Evolutionary conservation across 441 rosid genomes (phyloP), one percentile per base, ranked within the genome.

Genomic region (Pelargonium fulgidum): DNA sequence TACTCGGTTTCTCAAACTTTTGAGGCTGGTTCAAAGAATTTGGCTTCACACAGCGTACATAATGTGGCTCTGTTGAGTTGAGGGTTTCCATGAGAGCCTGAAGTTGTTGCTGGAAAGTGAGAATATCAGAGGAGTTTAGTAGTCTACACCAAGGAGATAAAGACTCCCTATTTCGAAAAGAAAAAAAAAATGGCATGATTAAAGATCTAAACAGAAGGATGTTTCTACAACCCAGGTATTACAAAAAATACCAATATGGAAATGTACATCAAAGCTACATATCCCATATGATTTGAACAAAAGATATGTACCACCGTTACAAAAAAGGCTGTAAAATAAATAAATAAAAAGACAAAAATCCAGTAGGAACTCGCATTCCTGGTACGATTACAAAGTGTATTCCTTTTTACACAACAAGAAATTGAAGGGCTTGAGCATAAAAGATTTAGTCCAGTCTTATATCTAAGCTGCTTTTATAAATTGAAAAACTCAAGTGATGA

Each of bases 11-110:
- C 86, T 95, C 97, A 80, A 95, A 95, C 77, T 92, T 92, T 62
- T 91, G 75, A 29, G 98, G 99, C 87, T 87, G 91, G 69, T 92
- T 88, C 82, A 95, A 92, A 82, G 88, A 91, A 80, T 95, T 95
- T 75, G 99, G 99, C 88, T 95, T 95, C 56, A 92, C 97, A 81
- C 99, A 95, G 26, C 98, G 98, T 71, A 95, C 92, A 77, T 95
- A 95, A 84, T 89, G 99, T 47, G 99, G 99, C 87, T 95, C 98
- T 2, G 93, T 86, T 71, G 96, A 69, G 77, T 93, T 95, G 52
- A 95, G 93, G 75, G 96, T 95, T 83, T 95, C 97, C 67, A 95
- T 97, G 82, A 95, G 84, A 24, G 89, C 64, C 79, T 78, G 90
- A 81, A 95, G 74, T 89, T 95, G 99, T 89, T 90, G 97, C 99